These are phyloP conservation scores for Trypanosoma theileri DNA, from an alignment of 208 protist species.

Conservation along the genomic window DNA sequence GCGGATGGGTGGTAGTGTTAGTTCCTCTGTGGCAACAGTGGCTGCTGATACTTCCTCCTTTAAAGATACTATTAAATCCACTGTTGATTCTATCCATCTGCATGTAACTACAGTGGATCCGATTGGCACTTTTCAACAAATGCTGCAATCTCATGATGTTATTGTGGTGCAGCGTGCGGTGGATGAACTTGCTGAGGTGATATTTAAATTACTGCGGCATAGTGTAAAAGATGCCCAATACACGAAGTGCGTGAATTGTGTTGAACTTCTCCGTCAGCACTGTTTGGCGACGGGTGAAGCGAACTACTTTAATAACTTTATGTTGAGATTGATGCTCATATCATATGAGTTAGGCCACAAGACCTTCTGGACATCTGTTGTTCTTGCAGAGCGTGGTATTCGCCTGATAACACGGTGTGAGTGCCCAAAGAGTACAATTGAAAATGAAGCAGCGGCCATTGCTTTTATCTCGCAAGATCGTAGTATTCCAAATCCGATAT, in stretches of 20 bases:
- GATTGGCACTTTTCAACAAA: conserved; percentile 43
- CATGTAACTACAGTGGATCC: conserved; percentile 53
- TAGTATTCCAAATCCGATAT: conserved; percentile 3
- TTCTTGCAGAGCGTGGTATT: conserved; percentile 23
- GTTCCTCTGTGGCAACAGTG: no score
- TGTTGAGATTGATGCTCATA: conserved; percentile 51
- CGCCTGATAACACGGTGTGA: conserved; percentile 48
- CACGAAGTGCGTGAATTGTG: conserved; percentile 65
- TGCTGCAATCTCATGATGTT: conserved; percentile 36
- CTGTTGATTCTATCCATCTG: not conserved
- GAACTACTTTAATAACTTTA: conserved; percentile 72
- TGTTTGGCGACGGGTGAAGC: conserved; percentile 70
- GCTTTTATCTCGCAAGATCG: conserved; percentile 37
- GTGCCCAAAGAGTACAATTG: conserved; percentile 33
- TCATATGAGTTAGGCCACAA: conserved; percentile 35
- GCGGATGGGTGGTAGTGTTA: no score
- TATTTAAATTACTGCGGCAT: conserved; percentile 60
- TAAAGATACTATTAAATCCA: no score
- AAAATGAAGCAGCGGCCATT: conserved; percentile 30
- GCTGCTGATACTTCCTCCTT: no score
- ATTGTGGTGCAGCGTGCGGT: conserved; percentile 54
- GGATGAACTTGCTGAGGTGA: conserved; percentile 52
- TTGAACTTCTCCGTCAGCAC: conserved; percentile 57
- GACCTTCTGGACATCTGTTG: conserved; percentile 32
- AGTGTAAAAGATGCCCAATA: conserved; percentile 67